A percentile compares a stretch with the other conserved stretches of the same genome.
Conservation (phyloP, 2,329 filamentous ascomycete genomes). For the Alternaria sp. region DNA sequence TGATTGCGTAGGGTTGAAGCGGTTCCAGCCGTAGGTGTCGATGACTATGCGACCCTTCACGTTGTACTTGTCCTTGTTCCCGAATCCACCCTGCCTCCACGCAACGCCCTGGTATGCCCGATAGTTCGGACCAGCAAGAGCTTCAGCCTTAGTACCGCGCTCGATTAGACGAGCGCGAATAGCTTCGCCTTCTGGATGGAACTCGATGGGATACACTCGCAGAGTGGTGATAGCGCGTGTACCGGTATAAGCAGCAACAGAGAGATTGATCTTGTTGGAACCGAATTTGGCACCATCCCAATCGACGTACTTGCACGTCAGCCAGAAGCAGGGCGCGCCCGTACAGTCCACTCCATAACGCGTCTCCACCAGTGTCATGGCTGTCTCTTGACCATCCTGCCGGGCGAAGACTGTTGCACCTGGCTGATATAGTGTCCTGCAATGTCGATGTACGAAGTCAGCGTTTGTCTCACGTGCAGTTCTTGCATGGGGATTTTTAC, state of each 20-base stretch:
- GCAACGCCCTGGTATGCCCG: constrained; percentile 59
- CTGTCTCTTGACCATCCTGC: constrained; percentile 51
- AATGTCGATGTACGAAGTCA: no score
- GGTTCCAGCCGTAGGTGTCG: constrained; percentile 62
- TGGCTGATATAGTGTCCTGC: constrained; percentile 54
- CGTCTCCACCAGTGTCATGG: constrained; percentile 41
- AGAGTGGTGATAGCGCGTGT: constrained; percentile 56
- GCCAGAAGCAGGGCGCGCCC: constrained; percentile 50
- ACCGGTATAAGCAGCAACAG: constrained; percentile 47
- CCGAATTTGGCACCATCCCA: constrained; percentile 52
- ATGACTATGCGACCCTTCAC: constrained; percentile 62
- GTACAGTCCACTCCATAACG: constrained; percentile 47
- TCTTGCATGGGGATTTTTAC: no score
- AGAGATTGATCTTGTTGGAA: constrained; percentile 39
- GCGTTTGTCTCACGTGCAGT: no score
- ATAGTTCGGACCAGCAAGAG: constrained; percentile 60
- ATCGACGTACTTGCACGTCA: constrained; percentile 50
- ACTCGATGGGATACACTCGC: constrained; percentile 56
- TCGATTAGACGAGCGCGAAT: constrained; percentile 54
- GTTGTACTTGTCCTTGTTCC: constrained; percentile 53
- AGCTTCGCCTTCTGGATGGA: constrained; percentile 53
- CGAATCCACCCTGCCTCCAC: constrained; percentile 49
- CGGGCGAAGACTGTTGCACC: constrained; percentile 40
- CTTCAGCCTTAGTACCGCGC: constrained; percentile 59
- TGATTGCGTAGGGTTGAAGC: constrained; percentile 56